Evolutionary conservation across 352 stramenopile species (phyloP).

Genomic region (Phytophthora idaei): DNA sequence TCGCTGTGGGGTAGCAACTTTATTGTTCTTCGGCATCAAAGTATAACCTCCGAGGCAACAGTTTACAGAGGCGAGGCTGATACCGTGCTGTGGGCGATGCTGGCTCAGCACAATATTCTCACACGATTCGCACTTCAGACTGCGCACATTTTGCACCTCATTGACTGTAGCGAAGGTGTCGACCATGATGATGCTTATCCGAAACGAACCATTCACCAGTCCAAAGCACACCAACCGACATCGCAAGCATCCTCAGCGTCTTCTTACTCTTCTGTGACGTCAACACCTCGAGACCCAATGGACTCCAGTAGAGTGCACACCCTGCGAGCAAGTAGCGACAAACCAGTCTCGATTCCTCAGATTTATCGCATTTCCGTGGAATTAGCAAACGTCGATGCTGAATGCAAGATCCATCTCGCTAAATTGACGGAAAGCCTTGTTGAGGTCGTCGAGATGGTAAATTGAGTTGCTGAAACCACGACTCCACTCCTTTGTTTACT

Average conservation of each 20-base stretch:
- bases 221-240: slow-evolving; percentile 7
- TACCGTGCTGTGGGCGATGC: slow-evolving; percentile 44
- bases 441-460: slow-evolving; percentile 49
- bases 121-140: slow-evolving; percentile 37
- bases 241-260: slow-evolving; percentile 34
- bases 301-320: slow-evolving; percentile 2
- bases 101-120: slow-evolving; percentile 56
- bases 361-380: slow-evolving; percentile 62
- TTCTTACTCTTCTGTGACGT: slow-evolving; percentile 18
- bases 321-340: slow-evolving; percentile 3
- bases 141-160: slow-evolving; percentile 42
- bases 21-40: slow-evolving; percentile 17
- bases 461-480: not conserved
- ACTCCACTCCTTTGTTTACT: not conserved
- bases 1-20: slow-evolving; percentile 37
- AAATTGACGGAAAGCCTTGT: slow-evolving; percentile 62
- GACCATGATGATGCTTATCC: slow-evolving; percentile 32
- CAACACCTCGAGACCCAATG: slow-evolving; percentile 21
- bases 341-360: slow-evolving; percentile 38
- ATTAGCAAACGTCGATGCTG: slow-evolving; percentile 47
- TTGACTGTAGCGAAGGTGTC: slow-evolving; percentile 48
- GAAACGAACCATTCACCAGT: not conserved
- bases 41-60: slow-evolving; percentile 11
- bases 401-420: slow-evolving; percentile 59
- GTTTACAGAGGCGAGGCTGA: slow-evolving; percentile 16